Evolutionary conservation across 2,329 filamentous ascomycete species (phyloP), one percentile per base, ranked within the genome.

Genomic region (Dactylellina sp.): DNA sequence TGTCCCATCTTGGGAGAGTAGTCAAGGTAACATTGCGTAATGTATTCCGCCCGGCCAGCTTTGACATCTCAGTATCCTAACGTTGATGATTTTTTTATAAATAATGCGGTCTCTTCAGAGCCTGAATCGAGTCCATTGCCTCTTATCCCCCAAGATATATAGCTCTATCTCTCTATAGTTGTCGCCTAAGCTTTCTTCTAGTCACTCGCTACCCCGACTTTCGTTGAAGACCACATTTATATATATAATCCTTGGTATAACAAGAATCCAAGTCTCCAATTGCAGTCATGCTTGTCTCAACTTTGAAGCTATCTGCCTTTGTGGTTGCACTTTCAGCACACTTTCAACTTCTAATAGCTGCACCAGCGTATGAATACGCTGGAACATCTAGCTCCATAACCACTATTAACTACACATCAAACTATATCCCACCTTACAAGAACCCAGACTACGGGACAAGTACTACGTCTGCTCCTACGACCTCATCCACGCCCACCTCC

Each of bases 241-340:
- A 20, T 46, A 7, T 20, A 6, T 22, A 32, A 4, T 32, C 9
- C 28, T 9, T 32, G 28, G 9, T 32, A 32, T 32, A n/a, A n/a
- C n/a, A n/a, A n/a, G n/a, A n/a, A n/a, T n/a, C n/a, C n/a, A n/a
- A n/a, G n/a, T n/a, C n/a, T n/a, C n/a, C n/a, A n/a, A n/a, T n/a
- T n/a, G n/a, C n/a, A 22, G 24, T 24, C 32, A 66, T 66, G 62
- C 44, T 59, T 18, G 53, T 71, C 22, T 64, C 68, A 14, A 60
- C 68, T 40, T 46, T 72, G 6, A 72, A 72, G 22, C 37, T 57
- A 39, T 65, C 68, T 24, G 53, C 39, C 12, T 25, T 72, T 24
- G 25, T 50, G 5, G 55, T 39, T 12, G 53, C 52, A 2, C 35
- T 65, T 4, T 20, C 63, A 1, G 60, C 47, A 18, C 46, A 60